phyloP scores from a whole-genome alignment of 2,329 filamentous ascomycete genomes.

The Ascochyta viciae-villosae region DNA sequence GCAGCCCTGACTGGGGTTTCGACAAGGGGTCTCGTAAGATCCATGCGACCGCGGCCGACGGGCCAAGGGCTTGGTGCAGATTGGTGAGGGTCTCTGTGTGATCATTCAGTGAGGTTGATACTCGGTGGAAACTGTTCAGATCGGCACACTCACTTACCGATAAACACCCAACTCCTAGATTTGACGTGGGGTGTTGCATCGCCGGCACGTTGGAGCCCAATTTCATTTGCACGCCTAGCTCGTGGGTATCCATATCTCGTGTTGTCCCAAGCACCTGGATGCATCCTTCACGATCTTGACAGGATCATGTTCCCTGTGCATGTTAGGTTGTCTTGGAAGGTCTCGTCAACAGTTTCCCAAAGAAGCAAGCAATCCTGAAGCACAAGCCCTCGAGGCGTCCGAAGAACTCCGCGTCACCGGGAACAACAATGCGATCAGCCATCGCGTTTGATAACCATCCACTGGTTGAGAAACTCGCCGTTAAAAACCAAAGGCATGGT shows the following conservation, averaged over 20 bases:
- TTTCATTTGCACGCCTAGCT: neutral
- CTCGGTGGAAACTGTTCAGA: neutral
- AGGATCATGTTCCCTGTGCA: neutral
- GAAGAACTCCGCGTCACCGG: constrained; percentile 14
- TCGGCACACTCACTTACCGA: neutral
- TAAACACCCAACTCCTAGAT: neutral
- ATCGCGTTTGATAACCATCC: neutral
- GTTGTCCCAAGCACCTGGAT: constrained; percentile 1
- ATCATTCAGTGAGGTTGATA: neutral
- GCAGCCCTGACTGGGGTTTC: neutral
- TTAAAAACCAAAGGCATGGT: constrained; percentile 4
- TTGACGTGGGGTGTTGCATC: neutral
- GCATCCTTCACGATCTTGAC: constrained; percentile 9
- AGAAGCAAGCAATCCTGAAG: neutral
- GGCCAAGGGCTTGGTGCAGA: neutral
- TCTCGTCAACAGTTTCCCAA: neutral
- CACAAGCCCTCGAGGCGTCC: neutral
- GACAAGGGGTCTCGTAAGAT: neutral
- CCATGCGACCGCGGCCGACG: neutral
- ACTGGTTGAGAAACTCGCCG: neutral
- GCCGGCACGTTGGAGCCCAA: neutral
- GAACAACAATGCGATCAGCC: neutral
- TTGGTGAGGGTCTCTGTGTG: neutral
- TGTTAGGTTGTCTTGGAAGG: neutral
- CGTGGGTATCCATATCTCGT: neutral